A percentile compares a stretch with the other conserved stretches of the same genome.
phyloP scores from a whole-genome alignment of 176 grass and related monocot genomes.

The Ananas comosus region DNA sequence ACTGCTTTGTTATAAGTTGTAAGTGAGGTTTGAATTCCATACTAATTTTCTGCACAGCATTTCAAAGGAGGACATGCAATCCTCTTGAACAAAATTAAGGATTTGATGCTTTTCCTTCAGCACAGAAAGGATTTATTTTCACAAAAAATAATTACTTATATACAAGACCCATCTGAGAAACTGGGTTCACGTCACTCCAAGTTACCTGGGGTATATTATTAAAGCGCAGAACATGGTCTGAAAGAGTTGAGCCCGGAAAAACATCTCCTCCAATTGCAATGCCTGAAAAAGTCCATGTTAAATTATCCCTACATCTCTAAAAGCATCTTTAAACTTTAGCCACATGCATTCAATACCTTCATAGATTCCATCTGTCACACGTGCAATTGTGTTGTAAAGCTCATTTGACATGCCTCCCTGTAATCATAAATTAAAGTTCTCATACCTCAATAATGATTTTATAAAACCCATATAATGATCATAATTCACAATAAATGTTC shows the following conservation, averaged over 20 bases:
- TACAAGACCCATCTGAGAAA: not conserved
- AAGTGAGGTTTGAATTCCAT: not conserved
- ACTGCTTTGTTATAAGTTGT: not conserved
- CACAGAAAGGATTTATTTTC: not conserved
- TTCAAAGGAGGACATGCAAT: too few species aligned
- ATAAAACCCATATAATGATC: not conserved
- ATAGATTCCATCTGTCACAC: constrained; percentile 99
- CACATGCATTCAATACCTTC: constrained; percentile 50
- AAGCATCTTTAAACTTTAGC: not conserved
- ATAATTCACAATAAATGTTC: not conserved
- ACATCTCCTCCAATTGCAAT: constrained; percentile 99
- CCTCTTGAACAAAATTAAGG: too few species aligned
- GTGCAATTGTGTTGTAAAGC: constrained; percentile 93
- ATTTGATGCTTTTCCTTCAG: too few species aligned
- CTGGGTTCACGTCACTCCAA: not conserved
- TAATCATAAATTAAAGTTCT: constrained; percentile 22
- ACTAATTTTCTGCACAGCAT: too few species aligned
- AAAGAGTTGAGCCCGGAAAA: constrained; percentile 95
- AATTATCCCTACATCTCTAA: not conserved
- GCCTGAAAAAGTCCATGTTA: constrained; percentile 31
- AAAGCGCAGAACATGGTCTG: constrained; percentile 92
- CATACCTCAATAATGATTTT: not conserved
- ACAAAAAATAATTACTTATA: constrained; percentile 7
- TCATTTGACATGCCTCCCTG: constrained; percentile 99
- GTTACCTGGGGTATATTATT: constrained; percentile 91